Conservation (phyloP, 495 filamentous ascomycete genomes). For the Cairneyella variabilis region DNA sequence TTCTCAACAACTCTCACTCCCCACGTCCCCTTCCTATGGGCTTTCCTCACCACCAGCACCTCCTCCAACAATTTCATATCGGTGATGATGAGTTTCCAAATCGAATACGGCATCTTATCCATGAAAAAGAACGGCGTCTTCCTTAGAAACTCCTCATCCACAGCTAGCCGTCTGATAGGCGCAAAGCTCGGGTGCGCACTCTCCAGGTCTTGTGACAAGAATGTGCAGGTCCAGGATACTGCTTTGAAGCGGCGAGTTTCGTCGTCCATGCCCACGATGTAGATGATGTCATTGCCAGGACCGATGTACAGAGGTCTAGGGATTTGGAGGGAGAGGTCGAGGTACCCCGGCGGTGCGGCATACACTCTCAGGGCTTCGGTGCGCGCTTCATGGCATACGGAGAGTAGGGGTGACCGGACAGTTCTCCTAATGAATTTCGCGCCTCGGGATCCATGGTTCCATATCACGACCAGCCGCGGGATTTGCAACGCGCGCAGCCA, state of each 20-base stretch:
- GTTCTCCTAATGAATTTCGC: background rate
- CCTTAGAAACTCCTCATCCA: background rate
- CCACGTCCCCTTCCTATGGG: background rate
- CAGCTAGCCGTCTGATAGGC: background rate
- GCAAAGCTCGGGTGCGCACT: background rate
- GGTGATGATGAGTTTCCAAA: slow-evolving; percentile 1
- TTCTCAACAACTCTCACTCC: background rate
- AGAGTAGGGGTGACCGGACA: background rate
- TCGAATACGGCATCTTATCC: background rate
- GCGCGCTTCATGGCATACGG: background rate
- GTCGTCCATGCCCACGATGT: background rate
- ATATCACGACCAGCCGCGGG: slow-evolving; percentile 2
- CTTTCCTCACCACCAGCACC: slow-evolving; percentile 2
- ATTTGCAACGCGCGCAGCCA: slow-evolving; percentile 1
- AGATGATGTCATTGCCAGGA: slow-evolving; percentile 1
- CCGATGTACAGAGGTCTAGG: background rate
- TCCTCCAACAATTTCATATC: background rate
- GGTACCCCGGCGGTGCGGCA: background rate
- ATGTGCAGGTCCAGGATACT: slow-evolving; percentile 1
- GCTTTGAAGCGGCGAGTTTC: background rate
- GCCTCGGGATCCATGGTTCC: background rate
- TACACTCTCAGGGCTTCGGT: background rate
- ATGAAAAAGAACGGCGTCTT: background rate
- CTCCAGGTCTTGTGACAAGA: background rate
- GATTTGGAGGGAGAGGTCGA: background rate